Percentiles rank a stretch among this genome's conserved stretches.
Conservation (phyloP, 306 rosid genomes). For the Lupinus albus region DNA sequence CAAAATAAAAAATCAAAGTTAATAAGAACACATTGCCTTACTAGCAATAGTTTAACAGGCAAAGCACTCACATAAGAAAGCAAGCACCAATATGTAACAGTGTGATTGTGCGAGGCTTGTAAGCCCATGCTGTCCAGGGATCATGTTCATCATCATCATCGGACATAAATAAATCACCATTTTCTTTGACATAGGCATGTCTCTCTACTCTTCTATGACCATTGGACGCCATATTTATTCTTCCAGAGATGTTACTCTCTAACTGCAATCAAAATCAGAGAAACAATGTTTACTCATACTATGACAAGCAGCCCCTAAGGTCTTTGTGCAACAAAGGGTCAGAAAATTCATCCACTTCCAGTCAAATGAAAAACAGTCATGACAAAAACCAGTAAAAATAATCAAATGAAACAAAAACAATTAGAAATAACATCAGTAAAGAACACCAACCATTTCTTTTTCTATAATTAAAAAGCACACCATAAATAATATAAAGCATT, state of each 20-base stretch:
- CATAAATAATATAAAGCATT: conserved; percentile 6
- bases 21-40: conserved; percentile 13
- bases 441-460: conserved; percentile 6
- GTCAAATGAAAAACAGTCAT: background rate
- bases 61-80: conserved; percentile 87
- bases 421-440: background rate
- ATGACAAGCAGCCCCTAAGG: conserved; percentile 25
- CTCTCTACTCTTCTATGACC: conserved; percentile 64
- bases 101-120: conserved; percentile 94
- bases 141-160: conserved; percentile 73
- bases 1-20: conserved; percentile 17
- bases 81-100: conserved; percentile 91
- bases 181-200: conserved; percentile 60
- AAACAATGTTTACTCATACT: conserved; percentile 34
- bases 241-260: conserved; percentile 46
- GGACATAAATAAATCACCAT: conserved; percentile 60
- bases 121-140: conserved; percentile 99
- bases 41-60: conserved; percentile 32
- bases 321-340: conserved; percentile 29
- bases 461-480: conserved; percentile 4
- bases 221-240: conserved; percentile 68
- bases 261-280: conserved; percentile 44
- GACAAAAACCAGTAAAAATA: too few species aligned
- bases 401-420: too few species aligned
- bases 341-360: conserved; percentile 21